phyloP scores from a whole-genome alignment of 2,329 filamentous ascomycete genomes.

The Calonectria pteridis region DNA sequence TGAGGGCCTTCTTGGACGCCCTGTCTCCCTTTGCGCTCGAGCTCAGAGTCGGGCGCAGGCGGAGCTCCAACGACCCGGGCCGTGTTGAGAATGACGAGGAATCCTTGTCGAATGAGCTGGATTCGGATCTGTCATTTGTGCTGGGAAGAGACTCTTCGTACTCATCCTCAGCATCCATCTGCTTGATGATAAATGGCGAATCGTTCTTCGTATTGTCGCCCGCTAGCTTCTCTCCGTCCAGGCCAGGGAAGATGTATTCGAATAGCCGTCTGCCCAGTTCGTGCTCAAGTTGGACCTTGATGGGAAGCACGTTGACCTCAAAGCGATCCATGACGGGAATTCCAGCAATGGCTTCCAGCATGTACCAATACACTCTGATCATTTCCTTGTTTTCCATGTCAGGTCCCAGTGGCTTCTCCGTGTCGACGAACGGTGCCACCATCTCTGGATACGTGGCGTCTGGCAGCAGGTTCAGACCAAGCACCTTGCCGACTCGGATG shows the following conservation, averaged over 20 bases:
- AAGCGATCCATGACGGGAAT: slow-evolving; percentile 98
- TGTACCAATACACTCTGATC: slow-evolving; percentile 96
- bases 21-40: slow-evolving; percentile 59
- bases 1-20: slow-evolving; percentile 61
- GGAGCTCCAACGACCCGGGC: slow-evolving; percentile 82
- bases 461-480: slow-evolving; percentile 89
- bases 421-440: slow-evolving; percentile 88
- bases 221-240: slow-evolving; percentile 66
- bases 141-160: slow-evolving; percentile 56
- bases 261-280: slow-evolving; percentile 94
- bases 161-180: slow-evolving; percentile 57
- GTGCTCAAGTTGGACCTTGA: slow-evolving; percentile 93
- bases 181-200: slow-evolving; percentile 70
- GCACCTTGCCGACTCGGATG: slow-evolving; percentile 87
- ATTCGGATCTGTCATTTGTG: slow-evolving; percentile 53
- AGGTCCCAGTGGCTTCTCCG: slow-evolving; percentile 62
- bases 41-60: slow-evolving; percentile 84
- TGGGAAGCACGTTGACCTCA: slow-evolving; percentile 91
- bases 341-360: slow-evolving; percentile 97
- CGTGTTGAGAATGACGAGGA: slow-evolving; percentile 68
- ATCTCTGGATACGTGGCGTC: slow-evolving; percentile 97
- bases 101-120: slow-evolving; percentile 58
- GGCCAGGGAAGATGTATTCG: slow-evolving; percentile 95
- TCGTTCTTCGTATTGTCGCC: slow-evolving; percentile 64
- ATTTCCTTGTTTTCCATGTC: slow-evolving; percentile 76